A percentile compares a stretch with the other conserved stretches of the same genome.
phyloP scores from a whole-genome alignment of 805 yeast genomes.

The Saccharomycopsis schoenii region DNA sequence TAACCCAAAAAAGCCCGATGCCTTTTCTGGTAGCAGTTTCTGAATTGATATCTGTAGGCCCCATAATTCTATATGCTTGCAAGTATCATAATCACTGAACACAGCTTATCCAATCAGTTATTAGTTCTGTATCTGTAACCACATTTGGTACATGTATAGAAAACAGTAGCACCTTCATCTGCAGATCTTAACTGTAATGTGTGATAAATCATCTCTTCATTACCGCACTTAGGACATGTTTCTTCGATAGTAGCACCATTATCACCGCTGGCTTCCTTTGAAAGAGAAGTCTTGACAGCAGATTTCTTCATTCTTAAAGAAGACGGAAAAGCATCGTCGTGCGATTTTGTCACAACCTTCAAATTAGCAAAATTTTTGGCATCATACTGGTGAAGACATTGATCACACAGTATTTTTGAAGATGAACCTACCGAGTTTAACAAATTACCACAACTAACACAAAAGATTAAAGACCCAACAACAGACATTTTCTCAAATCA shows the following conservation, averaged over 20 bases:
- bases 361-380: slow-evolving; percentile 52
- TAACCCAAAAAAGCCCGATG: too few species aligned
- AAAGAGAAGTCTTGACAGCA: slow-evolving; percentile 77
- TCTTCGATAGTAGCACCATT: slow-evolving; percentile 97
- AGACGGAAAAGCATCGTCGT: slow-evolving; percentile 93
- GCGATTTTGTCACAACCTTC: slow-evolving; percentile 78
- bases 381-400: slow-evolving; percentile 32
- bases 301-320: slow-evolving; percentile 70
- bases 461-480: slow-evolving; percentile 91
- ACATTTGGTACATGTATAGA: slow-evolving; percentile 91
- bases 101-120: slow-evolving; percentile 36
- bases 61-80: too few species aligned
- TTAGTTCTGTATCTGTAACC: slow-evolving; percentile 91
- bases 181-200: slow-evolving; percentile 95
- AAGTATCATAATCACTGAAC: too few species aligned
- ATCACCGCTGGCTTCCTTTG: slow-evolving; percentile 52
- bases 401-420: slow-evolving; percentile 45
- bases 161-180: slow-evolving; percentile 99
- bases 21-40: too few species aligned
- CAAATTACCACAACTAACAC: slow-evolving; percentile 86
- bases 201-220: slow-evolving; percentile 97
- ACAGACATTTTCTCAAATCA: slow-evolving; percentile 55
- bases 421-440: slow-evolving; percentile 55
- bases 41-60: too few species aligned
- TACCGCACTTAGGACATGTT: slow-evolving; percentile 96